Evolutionary conservation across 495 filamentous ascomycete genomes (phyloP).

Genomic region (Podospora anserina): DNA sequence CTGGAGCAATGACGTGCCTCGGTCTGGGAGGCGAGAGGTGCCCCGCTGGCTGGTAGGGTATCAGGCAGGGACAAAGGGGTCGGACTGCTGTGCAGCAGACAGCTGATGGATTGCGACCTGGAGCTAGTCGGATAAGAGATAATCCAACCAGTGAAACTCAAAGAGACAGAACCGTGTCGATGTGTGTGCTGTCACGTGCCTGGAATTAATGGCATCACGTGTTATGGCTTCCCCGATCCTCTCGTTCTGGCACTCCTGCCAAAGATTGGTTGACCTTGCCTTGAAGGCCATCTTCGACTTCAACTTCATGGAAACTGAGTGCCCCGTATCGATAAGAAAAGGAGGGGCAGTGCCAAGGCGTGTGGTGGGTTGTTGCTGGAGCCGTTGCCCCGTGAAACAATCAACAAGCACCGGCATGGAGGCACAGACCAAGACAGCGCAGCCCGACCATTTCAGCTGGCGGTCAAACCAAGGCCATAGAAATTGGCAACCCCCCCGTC

Average conservation of each 20-base stretch:
- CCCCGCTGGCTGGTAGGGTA: background rate
- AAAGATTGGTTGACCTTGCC: too few relatives aligned
- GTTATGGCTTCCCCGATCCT: too few relatives aligned
- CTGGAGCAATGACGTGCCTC: slow-evolving; percentile 19
- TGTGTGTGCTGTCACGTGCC: too few relatives aligned
- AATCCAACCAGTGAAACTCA: too few relatives aligned
- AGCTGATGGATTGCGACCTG: too few relatives aligned
- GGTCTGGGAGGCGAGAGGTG: background rate
- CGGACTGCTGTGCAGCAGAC: background rate
- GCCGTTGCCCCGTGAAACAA: slow-evolving; percentile 20
- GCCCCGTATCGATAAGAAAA: background rate
- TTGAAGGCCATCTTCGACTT: too few relatives aligned
- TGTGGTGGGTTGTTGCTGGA: background rate
- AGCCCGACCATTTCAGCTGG: background rate
- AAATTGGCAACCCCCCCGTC: slow-evolving; percentile 10
- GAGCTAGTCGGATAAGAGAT: too few relatives aligned
- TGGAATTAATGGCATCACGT: too few relatives aligned
- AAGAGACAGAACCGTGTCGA: too few relatives aligned
- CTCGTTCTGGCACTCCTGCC: too few relatives aligned
- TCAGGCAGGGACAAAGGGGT: background rate
- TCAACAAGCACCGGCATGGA: slow-evolving; percentile 11
- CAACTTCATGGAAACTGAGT: too few relatives aligned
- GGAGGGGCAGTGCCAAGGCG: background rate
- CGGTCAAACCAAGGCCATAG: background rate
- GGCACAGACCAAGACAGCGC: slow-evolving; percentile 4